Evolutionary conservation across 176 grass and related monocot genomes (phyloP).

Genomic region (Avena insularis): DNA sequence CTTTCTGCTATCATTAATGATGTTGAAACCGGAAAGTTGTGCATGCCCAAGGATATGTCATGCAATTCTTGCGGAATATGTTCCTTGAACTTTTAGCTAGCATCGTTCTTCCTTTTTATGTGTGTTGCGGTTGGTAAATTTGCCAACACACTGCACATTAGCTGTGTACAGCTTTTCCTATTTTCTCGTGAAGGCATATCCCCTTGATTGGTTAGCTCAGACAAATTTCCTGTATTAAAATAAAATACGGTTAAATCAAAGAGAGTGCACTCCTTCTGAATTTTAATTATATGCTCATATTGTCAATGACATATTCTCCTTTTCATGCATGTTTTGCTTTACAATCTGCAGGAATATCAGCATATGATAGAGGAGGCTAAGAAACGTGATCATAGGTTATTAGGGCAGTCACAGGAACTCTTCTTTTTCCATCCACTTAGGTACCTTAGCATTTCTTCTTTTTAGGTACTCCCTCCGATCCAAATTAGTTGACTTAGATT

Average conservation of each 20-base stretch:
- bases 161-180: slow-evolving; percentile 11
- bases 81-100: slow-evolving; percentile 1
- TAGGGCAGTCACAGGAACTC: slow-evolving; percentile 89
- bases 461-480: too few species aligned
- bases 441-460: slow-evolving; percentile 41
- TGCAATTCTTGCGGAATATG: background rate
- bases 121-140: background rate
- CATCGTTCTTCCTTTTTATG: background rate
- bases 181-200: background rate
- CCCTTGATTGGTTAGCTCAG: slow-evolving; percentile 15
- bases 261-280: background rate
- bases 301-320: background rate
- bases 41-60: background rate
- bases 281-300: slow-evolving; percentile 29
- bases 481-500: too few species aligned
- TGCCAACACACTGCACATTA: slow-evolving; percentile 10
- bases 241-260: background rate
- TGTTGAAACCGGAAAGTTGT: slow-evolving; percentile 24
- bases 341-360: slow-evolving; percentile 79
- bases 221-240: slow-evolving; percentile 6
- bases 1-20: slow-evolving; percentile 9
- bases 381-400: slow-evolving; percentile 92
- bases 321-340: background rate
- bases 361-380: slow-evolving; percentile 91
- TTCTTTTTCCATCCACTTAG: slow-evolving; percentile 99